phyloP scores from a whole-genome alignment of 331 rosid genomes.

The Prunus yedoensis region DNA sequence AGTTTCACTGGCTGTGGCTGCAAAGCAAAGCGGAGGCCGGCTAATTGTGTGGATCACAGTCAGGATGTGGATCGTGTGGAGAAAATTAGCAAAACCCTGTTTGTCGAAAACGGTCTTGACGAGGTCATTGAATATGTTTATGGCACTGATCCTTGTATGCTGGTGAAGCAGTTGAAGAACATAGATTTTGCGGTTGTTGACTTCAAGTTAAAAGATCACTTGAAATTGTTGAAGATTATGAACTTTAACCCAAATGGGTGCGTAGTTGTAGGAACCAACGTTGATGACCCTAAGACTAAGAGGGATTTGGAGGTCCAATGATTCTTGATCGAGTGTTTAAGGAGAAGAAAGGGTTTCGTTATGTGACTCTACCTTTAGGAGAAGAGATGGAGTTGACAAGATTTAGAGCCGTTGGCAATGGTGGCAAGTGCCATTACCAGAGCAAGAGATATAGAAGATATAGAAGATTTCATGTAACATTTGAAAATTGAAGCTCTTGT shows the following conservation, averaged over 20 bases:
- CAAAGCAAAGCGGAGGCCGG: constrained; percentile 33
- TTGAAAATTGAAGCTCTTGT: constrained; percentile 6
- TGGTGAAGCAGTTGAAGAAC: constrained; percentile 9
- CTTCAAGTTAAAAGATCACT: constrained; percentile 15
- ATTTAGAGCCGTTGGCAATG: constrained; percentile 4
- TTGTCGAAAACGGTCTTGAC: constrained; percentile 9
- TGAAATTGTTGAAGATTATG: constrained; percentile 12
- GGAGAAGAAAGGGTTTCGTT: constrained; percentile 8
- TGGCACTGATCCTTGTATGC: constrained; percentile 15
- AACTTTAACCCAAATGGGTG: constrained; percentile 26
- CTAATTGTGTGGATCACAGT: constrained; percentile 16
- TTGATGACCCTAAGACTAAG: background rate
- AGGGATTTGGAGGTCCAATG: background rate
- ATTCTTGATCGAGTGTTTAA: constrained; percentile 12
- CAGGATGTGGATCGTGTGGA: background rate
- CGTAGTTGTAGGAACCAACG: constrained; percentile 5
- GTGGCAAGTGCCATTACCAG: background rate
- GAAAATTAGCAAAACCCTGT: background rate
- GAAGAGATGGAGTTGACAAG: constrained; percentile 24
- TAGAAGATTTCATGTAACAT: constrained; percentile 29
- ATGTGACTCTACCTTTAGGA: constrained; percentile 19
- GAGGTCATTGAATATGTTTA: constrained; percentile 11
- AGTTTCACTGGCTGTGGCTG: constrained; percentile 22
- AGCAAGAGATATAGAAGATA: constrained; percentile 22
- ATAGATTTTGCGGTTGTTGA: constrained; percentile 29